phyloP scores from a whole-genome alignment of 306 rosid species.

The Medicago truncatula region DNA sequence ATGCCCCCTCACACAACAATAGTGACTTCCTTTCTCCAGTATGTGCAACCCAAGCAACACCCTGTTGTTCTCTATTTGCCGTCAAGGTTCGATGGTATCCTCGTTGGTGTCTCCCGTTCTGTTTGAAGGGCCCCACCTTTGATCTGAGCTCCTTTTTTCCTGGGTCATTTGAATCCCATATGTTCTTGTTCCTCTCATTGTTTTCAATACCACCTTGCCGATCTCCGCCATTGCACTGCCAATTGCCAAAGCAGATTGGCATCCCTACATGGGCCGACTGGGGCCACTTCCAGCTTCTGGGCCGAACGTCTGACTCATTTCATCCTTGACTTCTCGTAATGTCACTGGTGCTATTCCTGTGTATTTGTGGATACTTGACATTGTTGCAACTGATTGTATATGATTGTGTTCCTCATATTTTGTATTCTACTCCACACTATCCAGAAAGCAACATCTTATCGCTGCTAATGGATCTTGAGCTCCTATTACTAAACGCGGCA shows the following conservation, averaged over 20 bases:
- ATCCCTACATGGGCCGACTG: background rate
- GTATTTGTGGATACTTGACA: background rate
- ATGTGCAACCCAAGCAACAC: background rate
- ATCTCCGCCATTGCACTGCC: background rate
- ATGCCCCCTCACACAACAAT: background rate
- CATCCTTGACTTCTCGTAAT: background rate
- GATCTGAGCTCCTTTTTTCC: background rate
- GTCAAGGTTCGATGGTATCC: background rate
- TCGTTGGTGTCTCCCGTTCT: background rate
- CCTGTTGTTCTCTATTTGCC: background rate
- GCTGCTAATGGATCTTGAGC: constrained; percentile 10
- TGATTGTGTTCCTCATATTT: background rate
- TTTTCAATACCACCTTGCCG: background rate
- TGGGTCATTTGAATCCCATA: background rate
- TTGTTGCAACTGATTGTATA: background rate
- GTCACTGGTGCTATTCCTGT: background rate
- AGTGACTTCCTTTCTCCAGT: background rate
- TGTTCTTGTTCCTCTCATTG: background rate
- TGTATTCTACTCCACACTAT: background rate
- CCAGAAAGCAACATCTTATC: background rate
- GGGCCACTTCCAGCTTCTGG: background rate
- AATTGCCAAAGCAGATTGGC: background rate
- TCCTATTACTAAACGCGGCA: background rate
- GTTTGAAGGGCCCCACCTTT: background rate
- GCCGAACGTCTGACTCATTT: background rate